Percentiles rank a stretch among this genome's conserved stretches.
These are phyloP conservation scores for Camptophora hylomeconis DNA, from an alignment of 2,329 filamentous ascomycete genomes.

Conservation along the genomic window DNA sequence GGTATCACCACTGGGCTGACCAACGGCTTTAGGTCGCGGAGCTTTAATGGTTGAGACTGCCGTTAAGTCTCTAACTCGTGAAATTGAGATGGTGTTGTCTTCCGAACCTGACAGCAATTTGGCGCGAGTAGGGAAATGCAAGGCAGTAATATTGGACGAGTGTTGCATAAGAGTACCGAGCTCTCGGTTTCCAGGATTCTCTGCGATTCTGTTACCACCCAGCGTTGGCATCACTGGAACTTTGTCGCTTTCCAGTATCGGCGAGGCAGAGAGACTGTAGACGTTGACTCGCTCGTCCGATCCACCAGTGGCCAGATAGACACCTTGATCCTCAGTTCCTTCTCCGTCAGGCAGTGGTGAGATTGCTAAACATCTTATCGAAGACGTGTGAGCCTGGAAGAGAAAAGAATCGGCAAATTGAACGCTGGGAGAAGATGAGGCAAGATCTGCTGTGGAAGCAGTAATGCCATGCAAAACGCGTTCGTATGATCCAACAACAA, in stretches of 20 bases:
- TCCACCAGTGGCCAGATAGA: constrained; percentile 79
- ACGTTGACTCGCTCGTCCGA: constrained; percentile 93
- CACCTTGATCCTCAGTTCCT: constrained; percentile 50
- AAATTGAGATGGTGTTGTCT: constrained; percentile 83
- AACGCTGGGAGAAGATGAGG: constrained; percentile 23
- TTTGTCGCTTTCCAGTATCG: constrained; percentile 42
- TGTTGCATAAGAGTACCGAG: constrained; percentile 81
- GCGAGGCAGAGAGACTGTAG: constrained; percentile 69
- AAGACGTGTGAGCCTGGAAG: constrained; percentile 83
- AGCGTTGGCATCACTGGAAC: constrained; percentile 53
- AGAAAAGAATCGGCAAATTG: constrained; percentile 86
- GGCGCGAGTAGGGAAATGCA: constrained; percentile 70
- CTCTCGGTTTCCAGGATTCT: constrained; percentile 79
- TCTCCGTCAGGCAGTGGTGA: constrained; percentile 55
- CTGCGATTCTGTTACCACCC: constrained; percentile 58
- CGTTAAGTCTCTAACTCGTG: constrained; percentile 78
- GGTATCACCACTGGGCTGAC: constrained; percentile 80
- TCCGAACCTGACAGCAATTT: constrained; percentile 83
- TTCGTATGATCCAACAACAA: constrained; percentile 89
- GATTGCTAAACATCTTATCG: constrained; percentile 77
- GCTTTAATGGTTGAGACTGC: constrained; percentile 79
- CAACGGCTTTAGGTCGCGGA: constrained; percentile 66
- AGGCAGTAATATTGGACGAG: constrained; percentile 62
- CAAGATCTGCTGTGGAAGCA: constrained; percentile 46
- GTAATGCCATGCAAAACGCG: constrained; percentile 81